These are phyloP conservation scores for Odonthalia washingtoniensis DNA, from an alignment of 31 red algal species.

Conservation along the genomic window DNA sequence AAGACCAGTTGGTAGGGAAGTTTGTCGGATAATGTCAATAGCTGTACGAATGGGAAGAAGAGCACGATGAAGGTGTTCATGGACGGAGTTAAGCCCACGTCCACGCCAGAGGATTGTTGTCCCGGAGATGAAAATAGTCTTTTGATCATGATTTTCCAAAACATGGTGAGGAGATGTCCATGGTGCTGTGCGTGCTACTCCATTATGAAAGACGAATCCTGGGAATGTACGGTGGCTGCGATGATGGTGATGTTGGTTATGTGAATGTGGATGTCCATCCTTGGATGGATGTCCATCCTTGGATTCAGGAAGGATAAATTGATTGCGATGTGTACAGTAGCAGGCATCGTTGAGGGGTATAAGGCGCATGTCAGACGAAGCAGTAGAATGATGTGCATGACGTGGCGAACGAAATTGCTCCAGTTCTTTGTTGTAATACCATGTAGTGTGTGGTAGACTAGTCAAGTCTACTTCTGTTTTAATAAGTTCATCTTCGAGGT, in stretches of 20 bases:
- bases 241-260: not conserved
- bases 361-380: slow-evolving; percentile 56
- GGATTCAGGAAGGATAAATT: slow-evolving; percentile 54
- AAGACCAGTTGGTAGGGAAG: not conserved
- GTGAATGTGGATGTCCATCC: not conserved
- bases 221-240: slow-evolving; percentile 17
- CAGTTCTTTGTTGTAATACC: slow-evolving; percentile 5
- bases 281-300: slow-evolving; percentile 12
- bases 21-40: slow-evolving; percentile 45
- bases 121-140: slow-evolving; percentile 47
- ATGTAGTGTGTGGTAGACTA: slow-evolving; percentile 19
- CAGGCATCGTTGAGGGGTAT: slow-evolving; percentile 53
- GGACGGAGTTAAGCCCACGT: slow-evolving; percentile 38
- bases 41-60: slow-evolving; percentile 64
- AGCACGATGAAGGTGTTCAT: slow-evolving; percentile 42
- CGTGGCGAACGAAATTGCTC: not conserved
- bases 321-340: slow-evolving; percentile 65
- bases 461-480: not conserved
- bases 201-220: slow-evolving; percentile 45
- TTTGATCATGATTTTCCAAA: slow-evolving; percentile 42
- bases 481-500: not conserved
- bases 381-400: too few species aligned
- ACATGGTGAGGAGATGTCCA: slow-evolving; percentile 42
- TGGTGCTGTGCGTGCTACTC: slow-evolving; percentile 20
- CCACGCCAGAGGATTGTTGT: slow-evolving; percentile 71